Base-by-base conservation (phyloP, 2,329 filamentous ascomycete species). In the Talaromyces sp. region DNA sequence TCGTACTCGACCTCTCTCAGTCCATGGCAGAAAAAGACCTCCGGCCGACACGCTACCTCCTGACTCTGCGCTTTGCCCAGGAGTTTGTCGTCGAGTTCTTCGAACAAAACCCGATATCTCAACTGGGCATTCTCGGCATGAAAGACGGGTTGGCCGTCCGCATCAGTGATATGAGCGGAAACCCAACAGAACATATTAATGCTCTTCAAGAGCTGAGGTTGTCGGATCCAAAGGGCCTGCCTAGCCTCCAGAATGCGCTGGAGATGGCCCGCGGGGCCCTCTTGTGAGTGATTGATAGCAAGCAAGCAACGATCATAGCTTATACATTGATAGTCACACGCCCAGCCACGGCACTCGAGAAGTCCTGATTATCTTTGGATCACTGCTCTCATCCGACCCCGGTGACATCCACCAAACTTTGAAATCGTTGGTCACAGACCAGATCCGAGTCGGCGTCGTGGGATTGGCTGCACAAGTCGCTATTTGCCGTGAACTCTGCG, bases 81-180 rank as follows among this genome's bases (percentile, higher is more conserved):
- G 89, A 92, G 61, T 99, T 98, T 75, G 89, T 98, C 55, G 85
- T 88, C 62, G 93, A 97, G 74, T 99, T 92, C 78, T 99, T 98
- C 72, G 95, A 98, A 77, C 95, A 99, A 77, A 99, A 99, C 70
- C 95, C 95, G 11, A 98, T 99, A 67, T 96, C 92, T 10, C 95
- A 99, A 77, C 85, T 99, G 61, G 93, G 90, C 27, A 89, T 99
- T 32, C 81, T 99, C 44, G 93, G 91, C 57, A 96, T 98, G 90
- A 86, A 91, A 64, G 95, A 98, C 73, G 95, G 95, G 17, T 82
- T 98, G 17, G 93, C 93, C 2, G 81, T 96, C 27, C 83, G 91
- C 44, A 85, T 99, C 65, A 95, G 90, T 71, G 91, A 96, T 71
- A 88, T 98, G 81, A 89, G 90, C 60, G 95, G 95, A 10, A 97